Evolutionary conservation across 2,329 filamentous ascomycete genomes (phyloP).

Genomic region (Purpureocillium takamizusanense): DNA sequence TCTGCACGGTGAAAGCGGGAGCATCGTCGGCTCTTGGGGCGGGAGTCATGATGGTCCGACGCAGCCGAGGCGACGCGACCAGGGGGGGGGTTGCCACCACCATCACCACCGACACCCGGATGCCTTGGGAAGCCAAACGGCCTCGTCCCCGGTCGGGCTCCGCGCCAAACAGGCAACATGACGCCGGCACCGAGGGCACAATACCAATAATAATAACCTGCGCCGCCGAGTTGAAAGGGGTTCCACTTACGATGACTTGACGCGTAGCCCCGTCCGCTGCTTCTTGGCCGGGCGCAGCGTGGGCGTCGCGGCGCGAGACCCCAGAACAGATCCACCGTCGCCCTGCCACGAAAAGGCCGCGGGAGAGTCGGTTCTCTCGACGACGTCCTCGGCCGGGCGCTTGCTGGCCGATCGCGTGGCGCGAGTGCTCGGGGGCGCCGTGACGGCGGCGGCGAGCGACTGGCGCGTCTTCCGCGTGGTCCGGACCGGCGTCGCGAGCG

Average conservation of each 20-base stretch:
- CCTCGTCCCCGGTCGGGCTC: too few species aligned
- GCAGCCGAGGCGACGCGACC: too few species aligned
- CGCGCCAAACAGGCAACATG: background rate
- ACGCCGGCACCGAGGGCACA: background rate
- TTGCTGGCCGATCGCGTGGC: conserved; percentile 43
- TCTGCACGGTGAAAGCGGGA: too few species aligned
- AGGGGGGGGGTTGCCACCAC: too few species aligned
- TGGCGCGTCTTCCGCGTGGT: conserved; percentile 26
- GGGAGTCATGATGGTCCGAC: too few species aligned
- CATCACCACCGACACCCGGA: too few species aligned
- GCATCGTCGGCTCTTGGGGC: background rate
- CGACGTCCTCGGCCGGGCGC: conserved; percentile 45
- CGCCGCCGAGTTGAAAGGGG: too few species aligned
- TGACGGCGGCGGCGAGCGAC: conserved; percentile 21
- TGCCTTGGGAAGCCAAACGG: too few species aligned
- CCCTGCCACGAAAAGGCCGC: conserved; percentile 38
- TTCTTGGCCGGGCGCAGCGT: conserved; percentile 49
- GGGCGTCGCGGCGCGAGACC: conserved; percentile 54
- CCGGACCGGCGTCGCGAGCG: conserved; percentile 20
- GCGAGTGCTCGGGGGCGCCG: conserved; percentile 25
- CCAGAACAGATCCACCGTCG: conserved; percentile 36
- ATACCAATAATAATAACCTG: too few species aligned
- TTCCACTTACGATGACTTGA: conserved; percentile 66
- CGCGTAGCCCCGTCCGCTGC: conserved; percentile 50
- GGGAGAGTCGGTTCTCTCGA: conserved; percentile 44